These are phyloP conservation scores for Gossypium anomalum DNA, from an alignment of 345 rosid species.

Conservation along the genomic window DNA sequence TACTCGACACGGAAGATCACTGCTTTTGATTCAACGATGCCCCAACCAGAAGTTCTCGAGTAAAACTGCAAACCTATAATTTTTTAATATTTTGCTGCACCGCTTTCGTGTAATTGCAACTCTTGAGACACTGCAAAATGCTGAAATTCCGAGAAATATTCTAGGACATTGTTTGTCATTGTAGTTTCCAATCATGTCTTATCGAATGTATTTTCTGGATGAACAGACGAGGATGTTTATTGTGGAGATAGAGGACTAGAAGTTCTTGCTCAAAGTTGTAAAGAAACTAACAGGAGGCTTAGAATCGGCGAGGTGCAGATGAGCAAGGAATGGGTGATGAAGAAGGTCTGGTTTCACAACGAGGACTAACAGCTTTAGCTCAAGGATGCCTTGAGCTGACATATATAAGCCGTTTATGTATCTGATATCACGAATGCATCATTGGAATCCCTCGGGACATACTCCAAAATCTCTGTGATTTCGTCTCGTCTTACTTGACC, in stretches of 20 bases:
- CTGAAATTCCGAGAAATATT: not conserved
- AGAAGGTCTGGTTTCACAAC: constrained; percentile 79
- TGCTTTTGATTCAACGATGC: constrained; percentile 74
- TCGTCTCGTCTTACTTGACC: constrained; percentile 82
- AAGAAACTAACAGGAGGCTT: constrained; percentile 72
- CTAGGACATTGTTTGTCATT: not conserved
- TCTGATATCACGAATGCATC: constrained; percentile 79
- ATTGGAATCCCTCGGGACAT: constrained; percentile 55
- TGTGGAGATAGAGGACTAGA: constrained; percentile 91
- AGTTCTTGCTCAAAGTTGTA: constrained; percentile 69
- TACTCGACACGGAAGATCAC: constrained; percentile 80
- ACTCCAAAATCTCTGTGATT: constrained; percentile 70
- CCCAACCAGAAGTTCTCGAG: constrained; percentile 94
- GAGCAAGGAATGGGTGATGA: constrained; percentile 85
- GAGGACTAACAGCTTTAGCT: constrained; percentile 80
- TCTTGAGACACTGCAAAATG: not conserved
- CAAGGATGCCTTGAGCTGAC: constrained; percentile 78
- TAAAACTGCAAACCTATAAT: constrained; percentile 22
- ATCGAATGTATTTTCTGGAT: constrained; percentile 17
- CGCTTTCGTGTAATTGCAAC: not conserved
- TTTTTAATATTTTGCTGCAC: constrained; percentile 4
- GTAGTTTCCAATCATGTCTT: not conserved
- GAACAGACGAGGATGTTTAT: constrained; percentile 90
- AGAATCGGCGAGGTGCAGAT: constrained; percentile 90
- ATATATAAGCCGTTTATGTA: constrained; percentile 80